Evolutionary conservation across 805 yeast genomes (phyloP), one percentile per base, ranked within the genome.

Genomic region (Tetrapisispora phaffii): DNA sequence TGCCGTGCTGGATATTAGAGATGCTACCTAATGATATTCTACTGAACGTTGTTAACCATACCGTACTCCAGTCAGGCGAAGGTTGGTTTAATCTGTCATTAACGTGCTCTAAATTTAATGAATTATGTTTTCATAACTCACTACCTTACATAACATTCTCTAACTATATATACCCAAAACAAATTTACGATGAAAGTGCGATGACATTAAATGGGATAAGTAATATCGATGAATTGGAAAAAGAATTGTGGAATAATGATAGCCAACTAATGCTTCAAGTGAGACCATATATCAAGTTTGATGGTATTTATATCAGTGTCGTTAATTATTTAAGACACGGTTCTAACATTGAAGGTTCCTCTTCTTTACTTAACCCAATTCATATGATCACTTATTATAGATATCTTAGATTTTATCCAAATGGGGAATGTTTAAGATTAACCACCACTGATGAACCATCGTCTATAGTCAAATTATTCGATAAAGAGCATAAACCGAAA

Each of bases 311-410:
- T 55, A 84, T 90, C 20, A 80, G 95, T 54, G 84, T 81, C 17
- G 85, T 89, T 42, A 84, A 84, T 49, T 89, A 88, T 63, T 76
- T 83, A 52, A 74, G 95, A 44, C 87, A 85, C 56, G 97, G 97
- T 32, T 82, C 85, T 2, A 73, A 80, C 42, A 74, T 78, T 8
- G 85, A 77, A 51, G 75, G 80, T 38, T 76, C 85, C 1, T 69
- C 71, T 26, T 73, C 84, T 6, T 79, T 93, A 82, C 63, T 73
- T 37, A 77, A 78, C 48, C 96, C 96, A 1, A 76, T 85, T 19
- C 78, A 85, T 53, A 78, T 87, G 59, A 84, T 90, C 34, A 85
- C 96, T 0, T 90, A 90, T 58, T 90, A 86, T 59, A 69, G 98
- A 50, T 93, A 88, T 61, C 64, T 82, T 31, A 70, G 97, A 50